A percentile compares a stretch with the other conserved stretches of the same genome.
Conservation (phyloP, 2,329 filamentous ascomycete species). For the Cercospora citrullina region DNA sequence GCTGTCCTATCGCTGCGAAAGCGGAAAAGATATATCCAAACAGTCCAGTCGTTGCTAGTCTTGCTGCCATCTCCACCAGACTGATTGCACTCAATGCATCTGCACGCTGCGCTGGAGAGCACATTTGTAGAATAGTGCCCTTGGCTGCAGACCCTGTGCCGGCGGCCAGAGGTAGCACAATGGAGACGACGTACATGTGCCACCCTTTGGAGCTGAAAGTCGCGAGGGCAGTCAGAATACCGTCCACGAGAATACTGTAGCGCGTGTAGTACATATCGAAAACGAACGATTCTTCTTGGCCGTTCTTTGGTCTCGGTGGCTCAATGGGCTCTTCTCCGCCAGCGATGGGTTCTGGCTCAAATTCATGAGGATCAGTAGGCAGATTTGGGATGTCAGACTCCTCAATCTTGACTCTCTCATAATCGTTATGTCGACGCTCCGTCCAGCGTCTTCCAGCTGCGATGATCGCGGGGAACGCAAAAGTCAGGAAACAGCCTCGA, state of each 20-base stretch:
- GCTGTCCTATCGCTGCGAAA: conserved; percentile 60
- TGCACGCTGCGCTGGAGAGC: conserved; percentile 59
- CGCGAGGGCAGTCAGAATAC: conserved; percentile 62
- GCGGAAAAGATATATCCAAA: conserved; percentile 68
- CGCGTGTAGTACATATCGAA: conserved; percentile 70
- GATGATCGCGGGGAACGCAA: conserved; percentile 50
- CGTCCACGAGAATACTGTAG: conserved; percentile 66
- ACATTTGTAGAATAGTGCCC: conserved; percentile 72
- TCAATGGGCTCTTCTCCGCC: conserved; percentile 51
- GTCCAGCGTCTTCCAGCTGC: conserved; percentile 48
- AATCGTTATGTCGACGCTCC: conserved; percentile 36
- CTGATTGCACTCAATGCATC: conserved; percentile 70
- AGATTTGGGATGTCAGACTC: conserved; percentile 30
- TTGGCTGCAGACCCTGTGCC: conserved; percentile 70
- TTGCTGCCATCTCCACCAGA: conserved; percentile 67
- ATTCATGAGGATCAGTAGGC: conserved; percentile 35
- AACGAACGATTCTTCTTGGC: conserved; percentile 49
- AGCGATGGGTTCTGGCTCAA: conserved; percentile 34
- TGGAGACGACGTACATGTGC: conserved; percentile 69
- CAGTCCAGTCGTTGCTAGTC: conserved; percentile 61
- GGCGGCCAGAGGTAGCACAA: conserved; percentile 66
- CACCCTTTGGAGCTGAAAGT: conserved; percentile 63
- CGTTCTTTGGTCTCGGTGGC: conserved; percentile 28
- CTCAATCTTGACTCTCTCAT: conserved; percentile 14
- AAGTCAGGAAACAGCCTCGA: conserved; percentile 47